Percentiles rank a stretch among this genome's conserved stretches.
Evolutionary conservation across 148 eudicot species (phyloP).

Genomic region (Spergularia marina): DNA sequence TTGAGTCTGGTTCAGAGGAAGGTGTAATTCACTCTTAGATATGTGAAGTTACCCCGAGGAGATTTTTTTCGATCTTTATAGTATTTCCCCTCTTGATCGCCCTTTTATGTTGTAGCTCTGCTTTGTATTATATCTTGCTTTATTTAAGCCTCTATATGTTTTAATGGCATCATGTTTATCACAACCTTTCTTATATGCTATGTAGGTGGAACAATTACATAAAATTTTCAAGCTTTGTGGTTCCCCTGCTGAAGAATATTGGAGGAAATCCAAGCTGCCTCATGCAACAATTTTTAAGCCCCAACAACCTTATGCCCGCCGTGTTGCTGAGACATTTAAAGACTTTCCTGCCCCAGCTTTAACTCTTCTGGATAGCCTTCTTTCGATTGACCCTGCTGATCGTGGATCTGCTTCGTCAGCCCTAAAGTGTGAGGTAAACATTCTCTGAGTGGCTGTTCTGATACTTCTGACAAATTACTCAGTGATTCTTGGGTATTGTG

Average conservation of each 20-base stretch:
- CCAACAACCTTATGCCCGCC: constrained; percentile 74
- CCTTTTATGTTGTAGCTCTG: neutral
- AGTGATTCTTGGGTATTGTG: neutral
- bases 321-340: constrained; percentile 77
- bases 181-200: constrained; percentile 9
- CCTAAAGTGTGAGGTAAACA: constrained; percentile 63
- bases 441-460: neutral
- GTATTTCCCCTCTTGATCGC: neutral
- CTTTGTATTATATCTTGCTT: neutral
- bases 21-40: neutral
- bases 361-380: constrained; percentile 70
- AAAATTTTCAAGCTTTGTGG: constrained; percentile 98
- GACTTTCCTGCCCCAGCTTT: constrained; percentile 81
- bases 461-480: neutral
- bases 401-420: constrained; percentile 90
- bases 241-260: constrained; percentile 96
- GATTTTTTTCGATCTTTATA: neutral
- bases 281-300: constrained; percentile 95
- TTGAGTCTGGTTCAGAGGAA: neutral
- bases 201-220: constrained; percentile 92
- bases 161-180: neutral
- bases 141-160: neutral
- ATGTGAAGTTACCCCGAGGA: neutral
- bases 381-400: constrained; percentile 85
- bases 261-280: constrained; percentile 88